Evolutionary conservation across 805 yeast genomes (phyloP).

Genomic region (Pichia kluyveri): DNA sequence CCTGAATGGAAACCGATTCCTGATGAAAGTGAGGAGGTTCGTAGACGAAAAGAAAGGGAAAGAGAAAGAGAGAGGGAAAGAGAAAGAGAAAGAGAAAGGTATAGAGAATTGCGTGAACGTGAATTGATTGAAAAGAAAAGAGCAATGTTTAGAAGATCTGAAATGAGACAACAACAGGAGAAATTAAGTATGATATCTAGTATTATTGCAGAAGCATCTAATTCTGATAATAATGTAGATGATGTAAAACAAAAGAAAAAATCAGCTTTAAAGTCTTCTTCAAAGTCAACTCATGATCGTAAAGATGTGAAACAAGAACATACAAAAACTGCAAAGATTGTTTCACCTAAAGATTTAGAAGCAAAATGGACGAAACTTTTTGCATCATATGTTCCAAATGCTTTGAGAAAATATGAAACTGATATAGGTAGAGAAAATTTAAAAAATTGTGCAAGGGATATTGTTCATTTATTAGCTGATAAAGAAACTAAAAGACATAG

Average conservation of each 20-base stretch:
- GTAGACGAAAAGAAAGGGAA: slow-evolving; percentile 8
- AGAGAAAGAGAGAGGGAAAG: slow-evolving; percentile 19
- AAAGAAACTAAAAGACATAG: slow-evolving; percentile 55
- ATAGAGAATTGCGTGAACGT: slow-evolving; percentile 21
- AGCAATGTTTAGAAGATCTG: slow-evolving; percentile 23
- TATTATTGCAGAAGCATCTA: slow-evolving; percentile 24
- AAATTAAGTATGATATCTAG: slow-evolving; percentile 17
- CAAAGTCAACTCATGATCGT: neutral
- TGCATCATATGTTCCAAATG: slow-evolving; percentile 73
- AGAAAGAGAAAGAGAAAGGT: slow-evolving; percentile 23
- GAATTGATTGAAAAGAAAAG: slow-evolving; percentile 17
- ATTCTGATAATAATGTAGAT: slow-evolving; percentile 1
- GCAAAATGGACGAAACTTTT: slow-evolving; percentile 39
- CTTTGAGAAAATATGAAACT: slow-evolving; percentile 55
- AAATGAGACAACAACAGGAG: slow-evolving; percentile 18
- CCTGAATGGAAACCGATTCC: slow-evolving; percentile 28
- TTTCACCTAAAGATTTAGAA: slow-evolving; percentile 15
- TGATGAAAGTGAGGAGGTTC: slow-evolving; percentile 4
- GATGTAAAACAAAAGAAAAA: slow-evolving; percentile 2
- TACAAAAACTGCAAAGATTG: no score
- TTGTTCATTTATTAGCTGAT: slow-evolving; percentile 53
- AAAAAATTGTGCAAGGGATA: slow-evolving; percentile 72
- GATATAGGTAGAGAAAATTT: slow-evolving; percentile 65
- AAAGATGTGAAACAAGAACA: slow-evolving; percentile 2
- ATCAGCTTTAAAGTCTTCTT: neutral